Conservation (phyloP, 768 basidiomycete genomes). For the Macrocybe gigantea region DNA sequence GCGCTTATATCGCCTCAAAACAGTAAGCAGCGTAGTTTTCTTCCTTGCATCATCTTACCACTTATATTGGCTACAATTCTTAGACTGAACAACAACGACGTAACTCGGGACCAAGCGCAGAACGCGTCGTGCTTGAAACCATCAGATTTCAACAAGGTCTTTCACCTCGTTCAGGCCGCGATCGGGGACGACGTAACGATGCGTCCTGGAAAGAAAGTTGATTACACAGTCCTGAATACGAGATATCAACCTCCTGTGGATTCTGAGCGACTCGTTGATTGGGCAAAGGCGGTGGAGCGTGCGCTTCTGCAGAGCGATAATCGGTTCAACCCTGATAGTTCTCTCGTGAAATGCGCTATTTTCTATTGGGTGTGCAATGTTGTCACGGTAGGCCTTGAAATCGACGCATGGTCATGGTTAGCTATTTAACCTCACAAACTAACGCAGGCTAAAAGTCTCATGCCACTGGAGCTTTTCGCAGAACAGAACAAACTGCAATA, state of each 20-base stretch:
- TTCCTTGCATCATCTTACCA: neutral
- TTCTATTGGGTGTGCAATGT: slow-evolving; percentile 42
- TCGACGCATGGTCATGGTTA: too few relatives aligned
- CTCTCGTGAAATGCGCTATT: slow-evolving; percentile 28
- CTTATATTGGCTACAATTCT: neutral
- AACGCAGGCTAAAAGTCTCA: slow-evolving; percentile 7
- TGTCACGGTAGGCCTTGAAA: slow-evolving; percentile 31
- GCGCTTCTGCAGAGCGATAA: slow-evolving; percentile 19
- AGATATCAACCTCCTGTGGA: slow-evolving; percentile 4
- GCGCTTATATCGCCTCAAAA: slow-evolving; percentile 44
- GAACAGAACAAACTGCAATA: slow-evolving; percentile 15
- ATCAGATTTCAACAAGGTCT: slow-evolving; percentile 22
- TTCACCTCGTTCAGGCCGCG: slow-evolving; percentile 18
- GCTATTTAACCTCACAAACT: neutral
- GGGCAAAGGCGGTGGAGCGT: slow-evolving; percentile 28
- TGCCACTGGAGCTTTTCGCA: slow-evolving; percentile 14
- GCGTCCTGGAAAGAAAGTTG: neutral
- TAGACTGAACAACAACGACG: slow-evolving; percentile 27
- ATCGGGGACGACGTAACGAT: slow-evolving; percentile 14
- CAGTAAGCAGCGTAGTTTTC: slow-evolving; percentile 21
- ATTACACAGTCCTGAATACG: slow-evolving; percentile 4
- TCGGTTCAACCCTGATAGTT: slow-evolving; percentile 10
- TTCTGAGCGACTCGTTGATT: slow-evolving; percentile 17
- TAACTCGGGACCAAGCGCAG: slow-evolving; percentile 24
- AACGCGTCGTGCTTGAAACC: slow-evolving; percentile 25